A percentile compares a stretch with the other conserved stretches of the same genome.
Conservation (phyloP, 2,329 filamentous ascomycete genomes). For the Paecilomyces sp. region DNA sequence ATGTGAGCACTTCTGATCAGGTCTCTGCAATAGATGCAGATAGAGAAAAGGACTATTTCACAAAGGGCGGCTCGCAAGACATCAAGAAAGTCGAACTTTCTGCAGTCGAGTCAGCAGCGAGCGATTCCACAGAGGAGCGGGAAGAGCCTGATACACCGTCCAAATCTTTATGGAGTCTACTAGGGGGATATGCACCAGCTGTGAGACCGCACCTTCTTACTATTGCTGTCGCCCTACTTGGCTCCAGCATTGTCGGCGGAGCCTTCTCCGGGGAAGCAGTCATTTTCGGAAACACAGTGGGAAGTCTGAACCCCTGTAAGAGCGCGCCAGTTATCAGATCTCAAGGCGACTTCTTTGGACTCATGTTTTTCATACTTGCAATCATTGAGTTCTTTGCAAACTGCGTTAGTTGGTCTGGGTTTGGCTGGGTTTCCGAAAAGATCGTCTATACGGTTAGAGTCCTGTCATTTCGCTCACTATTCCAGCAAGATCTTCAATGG, state of each 20-base stretch:
- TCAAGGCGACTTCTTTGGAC: conserved; percentile 47
- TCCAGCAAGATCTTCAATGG: conserved; percentile 63
- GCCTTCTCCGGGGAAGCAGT: conserved; percentile 52
- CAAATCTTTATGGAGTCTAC: conserved; percentile 20
- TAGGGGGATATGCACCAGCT: conserved; percentile 18
- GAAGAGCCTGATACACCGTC: conserved; percentile 17
- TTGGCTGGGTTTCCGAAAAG: conserved; percentile 56
- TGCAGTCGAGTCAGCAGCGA: conserved; percentile 10
- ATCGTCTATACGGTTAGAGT: conserved; percentile 58
- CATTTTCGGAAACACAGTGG: conserved; percentile 55
- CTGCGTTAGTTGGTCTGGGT: conserved; percentile 50
- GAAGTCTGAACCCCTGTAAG: conserved; percentile 50
- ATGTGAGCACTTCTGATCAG: neutral
- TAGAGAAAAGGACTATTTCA: neutral
- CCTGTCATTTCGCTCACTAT: conserved; percentile 57
- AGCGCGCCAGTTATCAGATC: conserved; percentile 41
- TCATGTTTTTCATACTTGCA: conserved; percentile 56
- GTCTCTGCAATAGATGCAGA: neutral
- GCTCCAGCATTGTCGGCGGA: conserved; percentile 48
- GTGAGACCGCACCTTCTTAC: conserved; percentile 38
- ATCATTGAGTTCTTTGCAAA: conserved; percentile 57
- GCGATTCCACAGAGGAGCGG: conserved; percentile 14
- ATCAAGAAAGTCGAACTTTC: neutral
- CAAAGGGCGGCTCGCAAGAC: neutral
- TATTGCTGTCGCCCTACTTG: conserved; percentile 44